Evolutionary conservation across 768 basidiomycete genomes (phyloP).

Genomic region (Hericium coralloides): DNA sequence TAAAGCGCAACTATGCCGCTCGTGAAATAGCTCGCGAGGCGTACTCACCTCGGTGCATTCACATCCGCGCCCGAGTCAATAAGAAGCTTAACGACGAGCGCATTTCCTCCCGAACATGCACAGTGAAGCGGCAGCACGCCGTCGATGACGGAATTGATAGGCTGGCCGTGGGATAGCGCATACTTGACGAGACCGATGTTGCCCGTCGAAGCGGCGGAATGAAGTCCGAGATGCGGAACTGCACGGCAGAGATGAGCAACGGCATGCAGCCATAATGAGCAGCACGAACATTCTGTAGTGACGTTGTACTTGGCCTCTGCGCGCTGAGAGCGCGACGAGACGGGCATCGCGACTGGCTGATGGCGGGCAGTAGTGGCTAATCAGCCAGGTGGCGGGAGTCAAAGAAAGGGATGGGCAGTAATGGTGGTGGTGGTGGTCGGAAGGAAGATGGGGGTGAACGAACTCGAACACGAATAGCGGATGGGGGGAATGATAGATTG

Average conservation of each 20-base stretch:
- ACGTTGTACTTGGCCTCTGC: conserved; percentile 45
- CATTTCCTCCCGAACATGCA: conserved; percentile 85
- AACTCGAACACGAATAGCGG: neutral
- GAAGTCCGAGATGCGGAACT: conserved; percentile 74
- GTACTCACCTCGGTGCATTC: conserved; percentile 78
- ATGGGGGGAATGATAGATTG: neutral
- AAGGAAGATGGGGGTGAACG: neutral
- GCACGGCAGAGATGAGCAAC: neutral
- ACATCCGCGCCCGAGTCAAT: conserved; percentile 97
- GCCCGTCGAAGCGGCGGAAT: conserved; percentile 72
- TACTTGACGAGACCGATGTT: conserved; percentile 91
- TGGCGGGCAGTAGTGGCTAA: no score
- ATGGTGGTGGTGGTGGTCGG: neutral
- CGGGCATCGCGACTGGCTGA: conserved; percentile 21
- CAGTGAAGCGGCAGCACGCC: conserved; percentile 97
- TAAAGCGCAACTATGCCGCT: no score
- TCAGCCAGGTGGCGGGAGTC: neutral
- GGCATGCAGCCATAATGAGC: neutral
- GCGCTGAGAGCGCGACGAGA: conserved; percentile 27
- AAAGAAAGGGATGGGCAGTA: neutral
- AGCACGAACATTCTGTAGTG: conserved; percentile 38
- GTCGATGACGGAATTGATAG: conserved; percentile 91
- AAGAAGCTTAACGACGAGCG: conserved; percentile 77
- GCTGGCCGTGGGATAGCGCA: conserved; percentile 89
- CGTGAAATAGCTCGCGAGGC: neutral